These are phyloP conservation scores for Colletotrichum gloeosporioides DNA, from an alignment of 2,329 filamentous ascomycete species.

Conservation along the genomic window DNA sequence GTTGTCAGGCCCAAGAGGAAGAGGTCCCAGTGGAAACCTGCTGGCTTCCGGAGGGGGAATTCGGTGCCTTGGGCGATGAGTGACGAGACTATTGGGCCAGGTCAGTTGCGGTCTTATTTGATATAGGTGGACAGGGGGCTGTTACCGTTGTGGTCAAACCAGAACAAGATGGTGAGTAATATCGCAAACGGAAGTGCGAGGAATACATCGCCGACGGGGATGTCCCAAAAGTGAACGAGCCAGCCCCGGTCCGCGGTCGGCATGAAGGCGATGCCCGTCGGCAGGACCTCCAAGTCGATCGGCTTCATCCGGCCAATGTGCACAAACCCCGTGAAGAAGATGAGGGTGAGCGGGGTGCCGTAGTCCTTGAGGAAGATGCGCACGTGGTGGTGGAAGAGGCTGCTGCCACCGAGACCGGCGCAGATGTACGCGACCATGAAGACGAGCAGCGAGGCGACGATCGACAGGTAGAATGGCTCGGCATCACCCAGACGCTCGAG, in stretches of 20 bases:
- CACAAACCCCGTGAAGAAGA: slow-evolving; percentile 91
- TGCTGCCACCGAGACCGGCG: slow-evolving; percentile 72
- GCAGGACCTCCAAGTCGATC: slow-evolving; percentile 73
- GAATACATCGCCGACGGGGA: slow-evolving; percentile 76
- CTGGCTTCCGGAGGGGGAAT: slow-evolving; percentile 80
- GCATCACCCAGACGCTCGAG: slow-evolving; percentile 74
- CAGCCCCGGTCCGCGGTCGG: slow-evolving; percentile 77
- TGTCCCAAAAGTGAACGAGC: slow-evolving; percentile 84
- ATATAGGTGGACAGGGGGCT: background rate
- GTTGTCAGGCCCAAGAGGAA: slow-evolving; percentile 83
- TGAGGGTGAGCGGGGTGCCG: slow-evolving; percentile 79
- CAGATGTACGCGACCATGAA: slow-evolving; percentile 79
- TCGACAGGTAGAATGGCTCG: slow-evolving; percentile 77
- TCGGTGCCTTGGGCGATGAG: slow-evolving; percentile 84
- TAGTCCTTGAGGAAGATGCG: slow-evolving; percentile 90
- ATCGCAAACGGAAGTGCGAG: slow-evolving; percentile 87
- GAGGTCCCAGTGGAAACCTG: slow-evolving; percentile 86
- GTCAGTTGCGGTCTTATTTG: fast-evolving
- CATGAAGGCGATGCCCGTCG: slow-evolving; percentile 78
- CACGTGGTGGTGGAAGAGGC: slow-evolving; percentile 75
- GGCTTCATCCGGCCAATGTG: slow-evolving; percentile 83
- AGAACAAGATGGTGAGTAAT: slow-evolving; percentile 83
- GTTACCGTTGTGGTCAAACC: slow-evolving; percentile 86
- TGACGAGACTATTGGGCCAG: slow-evolving; percentile 67
- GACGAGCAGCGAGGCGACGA: slow-evolving; percentile 78